Evolutionary conservation across 2,329 filamentous ascomycete genomes (phyloP).

Genomic region (Neonectria hederae): DNA sequence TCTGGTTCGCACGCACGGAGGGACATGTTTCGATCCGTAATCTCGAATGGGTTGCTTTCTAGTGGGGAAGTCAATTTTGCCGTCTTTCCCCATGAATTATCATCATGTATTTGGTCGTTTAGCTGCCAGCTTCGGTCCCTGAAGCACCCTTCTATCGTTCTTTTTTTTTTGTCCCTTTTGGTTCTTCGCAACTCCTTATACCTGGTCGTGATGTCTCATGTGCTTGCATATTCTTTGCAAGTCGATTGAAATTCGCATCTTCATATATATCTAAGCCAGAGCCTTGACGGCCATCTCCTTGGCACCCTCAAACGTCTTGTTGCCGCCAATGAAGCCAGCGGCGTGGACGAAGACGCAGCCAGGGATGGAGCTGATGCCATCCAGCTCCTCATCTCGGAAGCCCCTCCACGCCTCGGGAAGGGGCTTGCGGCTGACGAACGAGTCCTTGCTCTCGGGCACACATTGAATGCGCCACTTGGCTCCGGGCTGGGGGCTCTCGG

Average conservation of each 20-base stretch:
- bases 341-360: slow-evolving; percentile 94
- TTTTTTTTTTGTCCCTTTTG: slow-evolving; percentile 5
- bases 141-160: slow-evolving; percentile 3
- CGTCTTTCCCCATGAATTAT: slow-evolving; percentile 13
- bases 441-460: slow-evolving; percentile 84
- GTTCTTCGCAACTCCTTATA: neutral
- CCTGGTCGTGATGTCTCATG: neutral
- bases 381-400: slow-evolving; percentile 85
- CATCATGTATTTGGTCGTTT: slow-evolving; percentile 25
- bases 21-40: slow-evolving; percentile 37
- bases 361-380: slow-evolving; percentile 72
- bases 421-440: slow-evolving; percentile 91
- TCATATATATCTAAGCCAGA: slow-evolving; percentile 54
- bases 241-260: neutral
- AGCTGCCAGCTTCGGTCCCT: neutral
- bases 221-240: slow-evolving; percentile 1
- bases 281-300: slow-evolving; percentile 86
- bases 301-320: slow-evolving; percentile 89
- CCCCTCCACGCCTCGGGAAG: slow-evolving; percentile 93
- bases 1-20: slow-evolving; percentile 37
- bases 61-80: slow-evolving; percentile 4
- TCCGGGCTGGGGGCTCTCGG: slow-evolving; percentile 78
- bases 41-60: slow-evolving; percentile 37
- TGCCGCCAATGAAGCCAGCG: slow-evolving; percentile 94
- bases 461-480: slow-evolving; percentile 94